These are phyloP conservation scores for Dioscorea cayenensis DNA, from an alignment of 116 monocot genomes.

Conservation along the genomic window DNA sequence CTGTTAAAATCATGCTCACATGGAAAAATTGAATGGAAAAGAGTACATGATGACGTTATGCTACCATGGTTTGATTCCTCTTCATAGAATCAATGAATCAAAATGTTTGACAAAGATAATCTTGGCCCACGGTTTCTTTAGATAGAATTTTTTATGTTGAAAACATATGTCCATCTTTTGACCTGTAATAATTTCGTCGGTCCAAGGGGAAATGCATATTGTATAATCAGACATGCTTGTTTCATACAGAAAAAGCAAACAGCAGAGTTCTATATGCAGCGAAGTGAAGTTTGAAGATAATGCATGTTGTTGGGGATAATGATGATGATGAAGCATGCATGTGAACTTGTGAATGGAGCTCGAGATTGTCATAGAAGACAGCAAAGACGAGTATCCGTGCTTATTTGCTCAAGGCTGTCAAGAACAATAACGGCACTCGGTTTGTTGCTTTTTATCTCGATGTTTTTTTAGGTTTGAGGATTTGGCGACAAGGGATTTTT, in stretches of 20 bases:
- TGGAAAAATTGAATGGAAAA: no score
- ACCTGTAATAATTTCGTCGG: conserved; percentile 58
- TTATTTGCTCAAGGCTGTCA: conserved; percentile 77
- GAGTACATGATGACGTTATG: no score
- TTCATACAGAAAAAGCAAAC: conserved; percentile 1
- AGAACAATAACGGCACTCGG: conserved; percentile 90
- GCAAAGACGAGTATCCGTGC: conserved; percentile 53
- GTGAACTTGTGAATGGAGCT: conserved; percentile 72
- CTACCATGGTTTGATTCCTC: no score
- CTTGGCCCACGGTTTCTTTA: no score
- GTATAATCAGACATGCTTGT: not conserved
- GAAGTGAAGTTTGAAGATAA: conserved; percentile 34
- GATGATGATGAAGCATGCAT: conserved; percentile 17
- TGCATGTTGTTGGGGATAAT: not conserved
- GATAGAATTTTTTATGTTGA: not conserved
- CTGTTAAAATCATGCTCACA: no score
- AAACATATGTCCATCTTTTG: conserved; percentile 18
- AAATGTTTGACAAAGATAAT: no score
- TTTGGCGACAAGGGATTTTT: conserved; percentile 76
- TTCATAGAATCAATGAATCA: no score
- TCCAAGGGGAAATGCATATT: conserved; percentile 35
- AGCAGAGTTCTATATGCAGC: conserved; percentile 12
- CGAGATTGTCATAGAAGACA: conserved; percentile 65
- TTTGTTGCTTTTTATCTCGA: conserved; percentile 72
- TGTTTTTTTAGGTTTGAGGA: conserved; percentile 75